Conservation (phyloP, 306 rosid genomes). For the Cicer pinnatifidum region DNA sequence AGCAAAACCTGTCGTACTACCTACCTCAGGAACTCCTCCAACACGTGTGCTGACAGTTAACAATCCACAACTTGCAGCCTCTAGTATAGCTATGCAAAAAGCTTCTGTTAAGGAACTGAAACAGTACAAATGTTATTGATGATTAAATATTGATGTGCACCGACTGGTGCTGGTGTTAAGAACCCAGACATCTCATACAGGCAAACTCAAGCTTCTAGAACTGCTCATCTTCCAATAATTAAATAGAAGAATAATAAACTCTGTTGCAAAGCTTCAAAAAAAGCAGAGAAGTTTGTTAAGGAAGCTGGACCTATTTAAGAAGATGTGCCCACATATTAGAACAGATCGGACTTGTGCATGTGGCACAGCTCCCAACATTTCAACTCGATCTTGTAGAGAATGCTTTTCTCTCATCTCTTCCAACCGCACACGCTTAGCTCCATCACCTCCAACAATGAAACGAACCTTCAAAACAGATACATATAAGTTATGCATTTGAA, state of each 20-base stretch:
- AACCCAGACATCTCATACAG: conserved; percentile 17
- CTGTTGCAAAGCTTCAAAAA: conserved; percentile 1
- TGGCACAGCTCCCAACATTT: conserved; percentile 91
- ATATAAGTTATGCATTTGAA: conserved; percentile 43
- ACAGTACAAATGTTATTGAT: conserved; percentile 34
- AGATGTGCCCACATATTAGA: conserved; percentile 82
- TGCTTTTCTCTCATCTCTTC: conserved; percentile 98
- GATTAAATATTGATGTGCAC: conserved; percentile 2
- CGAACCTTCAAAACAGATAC: conserved; percentile 65
- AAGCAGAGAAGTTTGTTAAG: neutral
- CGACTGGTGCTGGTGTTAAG: neutral
- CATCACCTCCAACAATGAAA: conserved; percentile 90
- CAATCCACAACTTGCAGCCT: conserved; percentile 98
- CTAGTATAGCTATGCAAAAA: conserved; percentile 94
- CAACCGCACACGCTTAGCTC: conserved; percentile 90
- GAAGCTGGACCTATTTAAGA: conserved; percentile 74
- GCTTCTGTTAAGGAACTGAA: conserved; percentile 94
- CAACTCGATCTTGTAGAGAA: conserved; percentile 92
- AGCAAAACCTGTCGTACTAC: conserved; percentile 38
- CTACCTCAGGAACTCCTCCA: conserved; percentile 95
- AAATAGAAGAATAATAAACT: conserved; percentile 20
- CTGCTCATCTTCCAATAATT: conserved; percentile 17
- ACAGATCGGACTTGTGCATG: conserved; percentile 82
- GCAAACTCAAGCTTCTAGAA: conserved; percentile 20
- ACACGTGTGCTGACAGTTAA: conserved; percentile 90